Percentiles rank a stretch among this genome's conserved stretches.
phyloP scores from a whole-genome alignment of 306 rosid species.

The Prunus campanulata region DNA sequence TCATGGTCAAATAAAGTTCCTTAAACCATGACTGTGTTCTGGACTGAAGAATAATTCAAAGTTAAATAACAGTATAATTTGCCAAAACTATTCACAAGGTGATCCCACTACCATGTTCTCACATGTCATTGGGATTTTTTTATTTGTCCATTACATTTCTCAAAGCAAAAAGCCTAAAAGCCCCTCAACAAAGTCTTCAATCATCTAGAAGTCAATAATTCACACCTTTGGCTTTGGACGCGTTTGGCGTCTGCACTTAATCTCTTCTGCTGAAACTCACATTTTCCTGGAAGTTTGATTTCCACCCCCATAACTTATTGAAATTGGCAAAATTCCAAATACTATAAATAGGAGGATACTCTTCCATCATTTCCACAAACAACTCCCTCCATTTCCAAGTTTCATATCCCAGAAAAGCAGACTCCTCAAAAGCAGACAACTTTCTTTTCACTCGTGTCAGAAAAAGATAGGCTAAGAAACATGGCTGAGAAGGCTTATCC shows the following conservation, averaged over 20 bases:
- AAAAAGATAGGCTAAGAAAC: too few species aligned
- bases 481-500: too few species aligned
- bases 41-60: too few species aligned
- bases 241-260: background rate
- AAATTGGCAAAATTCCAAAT: background rate
- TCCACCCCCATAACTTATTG: background rate
- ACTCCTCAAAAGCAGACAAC: too few species aligned
- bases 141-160: background rate
- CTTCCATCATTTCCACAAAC: background rate
- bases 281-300: background rate
- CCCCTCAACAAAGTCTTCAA: background rate
- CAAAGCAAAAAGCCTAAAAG: background rate
- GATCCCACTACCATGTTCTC: too few species aligned
- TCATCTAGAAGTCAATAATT: constrained; percentile 9
- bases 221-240: background rate
- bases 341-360: background rate
- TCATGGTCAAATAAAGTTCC: too few species aligned
- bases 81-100: too few species aligned
- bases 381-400: background rate
- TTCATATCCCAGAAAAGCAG: background rate
- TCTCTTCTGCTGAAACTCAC: background rate
- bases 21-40: too few species aligned
- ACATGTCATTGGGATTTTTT: too few species aligned
- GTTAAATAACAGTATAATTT: too few species aligned
- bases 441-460: background rate